These are phyloP conservation scores for Plasmodium billcollinsi DNA, from an alignment of 169 alveolate genomes.

Conservation along the genomic window DNA sequence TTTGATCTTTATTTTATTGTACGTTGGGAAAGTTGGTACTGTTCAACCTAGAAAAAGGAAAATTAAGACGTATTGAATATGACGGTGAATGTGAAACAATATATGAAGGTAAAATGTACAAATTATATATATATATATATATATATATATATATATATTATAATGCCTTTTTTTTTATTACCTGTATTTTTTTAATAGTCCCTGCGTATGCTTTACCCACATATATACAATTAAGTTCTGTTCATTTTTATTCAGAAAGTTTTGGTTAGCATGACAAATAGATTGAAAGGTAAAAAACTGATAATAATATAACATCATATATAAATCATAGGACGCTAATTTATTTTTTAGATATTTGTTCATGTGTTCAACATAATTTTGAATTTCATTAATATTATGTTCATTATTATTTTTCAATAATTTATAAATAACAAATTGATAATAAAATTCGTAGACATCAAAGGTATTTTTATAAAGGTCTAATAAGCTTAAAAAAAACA, in stretches of 20 bases:
- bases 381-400: constrained; percentile 26
- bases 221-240: constrained; percentile 32
- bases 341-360: constrained; percentile 31
- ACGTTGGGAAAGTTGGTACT: not conserved
- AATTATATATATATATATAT: not conserved
- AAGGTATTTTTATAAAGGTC: constrained; percentile 34
- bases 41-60: not conserved
- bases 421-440: constrained; percentile 27
- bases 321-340: constrained; percentile 28
- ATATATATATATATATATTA: constrained; percentile 4
- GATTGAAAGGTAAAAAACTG: constrained; percentile 56
- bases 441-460: constrained; percentile 64
- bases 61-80: not conserved
- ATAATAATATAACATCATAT: constrained; percentile 58
- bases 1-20: no score
- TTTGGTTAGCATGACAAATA: not conserved
- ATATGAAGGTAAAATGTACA: not conserved
- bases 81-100: not conserved
- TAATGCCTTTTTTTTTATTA: not conserved
- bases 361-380: constrained; percentile 18
- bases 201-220: constrained; percentile 29
- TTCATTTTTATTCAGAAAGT: constrained; percentile 14
- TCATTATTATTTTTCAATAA: constrained; percentile 34
- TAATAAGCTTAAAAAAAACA: constrained; percentile 30
- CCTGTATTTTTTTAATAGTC: constrained; percentile 28